These are phyloP conservation scores for Neurospora sp. DNA, from an alignment of 495 filamentous ascomycete species.

Conservation along the genomic window DNA sequence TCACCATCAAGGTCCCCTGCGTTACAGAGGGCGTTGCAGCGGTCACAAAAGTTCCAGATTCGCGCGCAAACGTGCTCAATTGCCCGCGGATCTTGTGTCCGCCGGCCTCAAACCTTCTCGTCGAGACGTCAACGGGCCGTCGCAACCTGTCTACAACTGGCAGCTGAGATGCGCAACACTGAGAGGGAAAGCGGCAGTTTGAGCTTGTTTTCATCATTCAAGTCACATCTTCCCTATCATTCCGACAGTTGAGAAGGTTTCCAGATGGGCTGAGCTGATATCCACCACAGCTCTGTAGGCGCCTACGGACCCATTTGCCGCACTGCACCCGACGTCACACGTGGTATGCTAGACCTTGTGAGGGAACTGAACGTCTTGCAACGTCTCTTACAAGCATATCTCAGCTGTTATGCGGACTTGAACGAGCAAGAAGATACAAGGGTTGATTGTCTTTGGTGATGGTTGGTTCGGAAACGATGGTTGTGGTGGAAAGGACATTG, in stretches of 20 bases:
- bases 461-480: background rate
- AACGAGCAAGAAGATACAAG: background rate
- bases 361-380: background rate
- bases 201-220: background rate
- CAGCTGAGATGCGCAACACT: background rate
- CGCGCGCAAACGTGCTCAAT: conserved; percentile 29
- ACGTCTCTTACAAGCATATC: background rate
- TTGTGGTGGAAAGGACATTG: background rate
- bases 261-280: background rate
- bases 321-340: background rate
- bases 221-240: background rate
- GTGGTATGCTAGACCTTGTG: background rate
- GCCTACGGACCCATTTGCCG: background rate
- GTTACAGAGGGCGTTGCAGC: background rate
- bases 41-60: background rate
- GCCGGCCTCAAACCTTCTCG: background rate
- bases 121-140: background rate
- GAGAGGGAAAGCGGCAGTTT: background rate
- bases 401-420: background rate
- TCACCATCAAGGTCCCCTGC: background rate
- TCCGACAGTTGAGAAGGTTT: background rate
- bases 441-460: background rate
- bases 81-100: conserved; percentile 3
- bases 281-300: background rate
- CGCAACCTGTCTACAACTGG: background rate